Evolutionary conservation across 1,284 basidiomycete species (phyloP).

Genomic region (Rhodotorula sp.): DNA sequence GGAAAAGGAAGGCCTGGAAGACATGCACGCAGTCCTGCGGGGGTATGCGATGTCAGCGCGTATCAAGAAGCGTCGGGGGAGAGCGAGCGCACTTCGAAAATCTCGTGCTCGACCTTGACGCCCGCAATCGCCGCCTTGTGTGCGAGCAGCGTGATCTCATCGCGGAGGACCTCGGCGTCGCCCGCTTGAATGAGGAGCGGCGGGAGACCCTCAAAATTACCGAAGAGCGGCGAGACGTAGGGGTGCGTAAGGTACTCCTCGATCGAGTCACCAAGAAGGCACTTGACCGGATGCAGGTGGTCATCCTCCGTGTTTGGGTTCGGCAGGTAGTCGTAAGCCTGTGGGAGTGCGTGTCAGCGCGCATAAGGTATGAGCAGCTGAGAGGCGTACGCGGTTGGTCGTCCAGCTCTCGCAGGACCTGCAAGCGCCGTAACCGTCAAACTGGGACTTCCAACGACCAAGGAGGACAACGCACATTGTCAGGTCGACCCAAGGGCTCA

Average conservation of each 20-base stretch:
- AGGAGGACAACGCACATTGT: conserved; percentile 55
- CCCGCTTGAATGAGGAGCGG: conserved; percentile 91
- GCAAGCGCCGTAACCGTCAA: conserved; percentile 60
- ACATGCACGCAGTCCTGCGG: conserved; percentile 69
- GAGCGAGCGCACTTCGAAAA: conserved; percentile 55
- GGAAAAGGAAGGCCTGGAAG: conserved; percentile 84
- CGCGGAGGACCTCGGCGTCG: conserved; percentile 88
- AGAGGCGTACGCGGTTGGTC: conserved; percentile 66
- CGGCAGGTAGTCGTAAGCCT: conserved; percentile 53
- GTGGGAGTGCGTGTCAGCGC: conserved; percentile 54
- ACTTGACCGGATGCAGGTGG: conserved; percentile 88
- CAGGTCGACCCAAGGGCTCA: conserved; percentile 85
- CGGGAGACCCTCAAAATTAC: conserved; percentile 80
- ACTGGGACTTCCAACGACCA: background rate
- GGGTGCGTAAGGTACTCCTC: conserved; percentile 86
- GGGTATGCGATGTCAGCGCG: background rate
- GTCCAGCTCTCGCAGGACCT: conserved; percentile 94
- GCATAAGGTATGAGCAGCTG: no score
- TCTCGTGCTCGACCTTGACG: conserved; percentile 84
- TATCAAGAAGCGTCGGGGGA: no score
- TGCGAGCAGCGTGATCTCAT: conserved; percentile 88
- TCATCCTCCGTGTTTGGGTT: conserved; percentile 55
- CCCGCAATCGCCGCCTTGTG: conserved; percentile 89
- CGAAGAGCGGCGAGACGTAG: conserved; percentile 94
- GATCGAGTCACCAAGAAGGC: conserved; percentile 82